phyloP scores from a whole-genome alignment of 108 stramenopile species.

The Pelagomonas calceolata region DNA sequence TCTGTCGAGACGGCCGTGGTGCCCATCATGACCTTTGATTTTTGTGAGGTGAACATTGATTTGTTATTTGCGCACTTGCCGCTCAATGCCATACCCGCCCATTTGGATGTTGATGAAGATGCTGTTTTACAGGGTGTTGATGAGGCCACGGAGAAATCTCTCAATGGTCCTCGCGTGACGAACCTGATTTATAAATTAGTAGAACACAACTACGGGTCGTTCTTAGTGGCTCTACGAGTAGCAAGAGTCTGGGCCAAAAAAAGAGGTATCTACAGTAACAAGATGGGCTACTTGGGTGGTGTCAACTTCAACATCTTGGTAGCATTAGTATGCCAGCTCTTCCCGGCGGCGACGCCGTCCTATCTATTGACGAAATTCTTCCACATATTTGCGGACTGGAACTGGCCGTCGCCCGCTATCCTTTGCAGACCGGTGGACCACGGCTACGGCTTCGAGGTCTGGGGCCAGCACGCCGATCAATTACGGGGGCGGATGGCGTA shows the following conservation, averaged over 20 bases:
- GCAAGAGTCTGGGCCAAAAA: slow-evolving; percentile 89
- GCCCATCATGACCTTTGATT: slow-evolving; percentile 95
- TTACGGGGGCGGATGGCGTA: background rate
- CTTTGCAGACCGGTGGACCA: slow-evolving; percentile 11
- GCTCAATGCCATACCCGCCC: slow-evolving; percentile 55
- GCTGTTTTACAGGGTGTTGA: slow-evolving; percentile 78
- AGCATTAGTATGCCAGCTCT: slow-evolving; percentile 79
- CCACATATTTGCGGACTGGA: slow-evolving; percentile 73
- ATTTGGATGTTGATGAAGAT: slow-evolving; percentile 91
- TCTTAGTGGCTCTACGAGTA: slow-evolving; percentile 68
- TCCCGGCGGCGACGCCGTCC: slow-evolving; percentile 75
- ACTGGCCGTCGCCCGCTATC: slow-evolving; percentile 33
- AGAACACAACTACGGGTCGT: slow-evolving; percentile 61
- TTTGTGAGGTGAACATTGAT: slow-evolving; percentile 92
- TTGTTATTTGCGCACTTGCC: slow-evolving; percentile 83
- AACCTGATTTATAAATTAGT: slow-evolving; percentile 85
- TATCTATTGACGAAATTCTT: slow-evolving; percentile 75
- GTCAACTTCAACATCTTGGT: slow-evolving; percentile 96
- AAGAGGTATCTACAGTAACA: slow-evolving; percentile 94
- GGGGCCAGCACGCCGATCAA: slow-evolving; percentile 5
- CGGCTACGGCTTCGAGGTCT: slow-evolving; percentile 12
- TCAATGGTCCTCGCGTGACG: slow-evolving; percentile 93
- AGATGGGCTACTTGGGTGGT: slow-evolving; percentile 91
- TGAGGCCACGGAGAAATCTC: slow-evolving; percentile 72
- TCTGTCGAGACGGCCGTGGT: slow-evolving; percentile 81